Conservation (phyloP, 169 alveolate genomes). For the Plasmodium yoelii region DNA sequence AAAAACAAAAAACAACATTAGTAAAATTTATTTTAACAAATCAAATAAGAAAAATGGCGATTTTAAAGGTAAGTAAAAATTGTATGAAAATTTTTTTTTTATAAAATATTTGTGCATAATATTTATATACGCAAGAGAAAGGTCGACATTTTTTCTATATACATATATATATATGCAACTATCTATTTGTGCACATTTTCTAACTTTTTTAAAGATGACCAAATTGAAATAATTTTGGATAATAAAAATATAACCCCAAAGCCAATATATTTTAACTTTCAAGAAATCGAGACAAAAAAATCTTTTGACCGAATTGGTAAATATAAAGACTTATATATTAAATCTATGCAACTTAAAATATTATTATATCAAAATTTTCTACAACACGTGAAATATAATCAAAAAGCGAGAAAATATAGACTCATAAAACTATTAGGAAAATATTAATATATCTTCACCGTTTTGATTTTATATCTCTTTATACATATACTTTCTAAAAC, state of each 20-base stretch:
- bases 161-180: neutral
- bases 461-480: no score
- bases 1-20: slow-evolving; percentile 59
- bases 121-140: neutral
- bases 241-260: slow-evolving; percentile 74
- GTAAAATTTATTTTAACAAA: slow-evolving; percentile 62
- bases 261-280: slow-evolving; percentile 71
- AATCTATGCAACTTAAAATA: slow-evolving; percentile 6
- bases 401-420: no score
- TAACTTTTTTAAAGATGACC: slow-evolving; percentile 50
- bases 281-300: slow-evolving; percentile 68
- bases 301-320: slow-evolving; percentile 74
- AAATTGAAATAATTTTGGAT: slow-evolving; percentile 66
- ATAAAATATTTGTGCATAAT: neutral
- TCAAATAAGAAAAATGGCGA: slow-evolving; percentile 57
- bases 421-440: no score
- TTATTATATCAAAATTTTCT: neutral
- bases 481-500: no score
- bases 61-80: slow-evolving; percentile 51
- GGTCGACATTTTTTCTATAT: neutral
- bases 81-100: no score
- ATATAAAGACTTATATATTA: neutral
- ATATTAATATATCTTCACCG: no score
- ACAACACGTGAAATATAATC: no score
- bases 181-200: neutral